Percentiles rank a stretch among this genome's conserved stretches.
These are phyloP conservation scores for Periconia sp. DNA, from an alignment of 2,329 filamentous ascomycete species.

Conservation along the genomic window DNA sequence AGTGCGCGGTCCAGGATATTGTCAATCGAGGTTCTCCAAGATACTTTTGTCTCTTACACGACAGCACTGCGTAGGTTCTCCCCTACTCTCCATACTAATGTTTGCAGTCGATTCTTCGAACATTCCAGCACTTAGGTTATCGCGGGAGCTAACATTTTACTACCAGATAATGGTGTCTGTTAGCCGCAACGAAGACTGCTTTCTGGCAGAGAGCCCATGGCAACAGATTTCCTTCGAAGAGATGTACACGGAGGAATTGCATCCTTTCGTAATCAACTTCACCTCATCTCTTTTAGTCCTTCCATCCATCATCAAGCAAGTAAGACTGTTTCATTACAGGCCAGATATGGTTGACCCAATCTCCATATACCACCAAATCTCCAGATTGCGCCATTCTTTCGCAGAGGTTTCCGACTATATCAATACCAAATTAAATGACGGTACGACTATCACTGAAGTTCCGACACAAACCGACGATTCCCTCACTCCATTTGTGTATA, in stretches of 20 bases:
- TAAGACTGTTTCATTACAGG: not conserved
- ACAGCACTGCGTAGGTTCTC: not conserved
- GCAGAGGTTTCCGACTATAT: not conserved
- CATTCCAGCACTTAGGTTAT: too few relatives aligned
- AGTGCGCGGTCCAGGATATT: not conserved
- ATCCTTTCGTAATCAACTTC: not conserved
- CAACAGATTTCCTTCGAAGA: not conserved
- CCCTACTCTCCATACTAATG: not conserved
- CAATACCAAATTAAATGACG: not conserved
- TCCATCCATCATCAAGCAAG: not conserved
- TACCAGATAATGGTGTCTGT: not conserved
- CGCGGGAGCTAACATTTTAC: too few relatives aligned
- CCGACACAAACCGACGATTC: not conserved
- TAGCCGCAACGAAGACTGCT: slow-evolving; percentile 4
- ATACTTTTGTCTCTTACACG: not conserved
- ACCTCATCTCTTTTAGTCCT: not conserved
- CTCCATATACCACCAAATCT: not conserved
- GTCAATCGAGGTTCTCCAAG: slow-evolving; percentile 2
- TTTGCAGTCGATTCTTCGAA: not conserved
- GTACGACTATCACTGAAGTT: not conserved
- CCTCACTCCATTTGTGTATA: not conserved
- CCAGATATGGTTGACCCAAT: not conserved
- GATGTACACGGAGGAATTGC: not conserved
- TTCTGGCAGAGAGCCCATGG: slow-evolving; percentile 1
- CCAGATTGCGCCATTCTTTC: not conserved